Evolutionary conservation across 2,329 filamentous ascomycete genomes (phyloP).

Genomic region (Thermothelomyces thermophilus): DNA sequence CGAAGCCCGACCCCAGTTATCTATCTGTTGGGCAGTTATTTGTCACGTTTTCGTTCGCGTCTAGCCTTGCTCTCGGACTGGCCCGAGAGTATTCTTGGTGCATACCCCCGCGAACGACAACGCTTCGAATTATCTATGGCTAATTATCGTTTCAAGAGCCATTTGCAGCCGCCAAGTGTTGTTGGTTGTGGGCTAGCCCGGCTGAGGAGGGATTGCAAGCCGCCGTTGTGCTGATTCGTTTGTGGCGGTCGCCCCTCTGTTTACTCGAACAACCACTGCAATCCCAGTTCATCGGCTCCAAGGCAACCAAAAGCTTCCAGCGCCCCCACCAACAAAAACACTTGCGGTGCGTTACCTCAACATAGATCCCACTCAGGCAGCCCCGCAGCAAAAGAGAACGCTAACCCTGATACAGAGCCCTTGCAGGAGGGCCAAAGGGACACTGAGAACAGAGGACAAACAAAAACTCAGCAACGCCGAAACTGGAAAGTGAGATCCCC

Average conservation of each 20-base stretch:
- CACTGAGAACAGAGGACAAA: too few species aligned
- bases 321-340: too few species aligned
- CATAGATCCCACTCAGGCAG: too few species aligned
- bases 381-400: too few species aligned
- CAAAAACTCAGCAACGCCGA: too few species aligned
- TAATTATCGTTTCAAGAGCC: not conserved
- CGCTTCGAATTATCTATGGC: not conserved
- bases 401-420: too few species aligned
- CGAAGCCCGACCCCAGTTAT: constrained; percentile 26
- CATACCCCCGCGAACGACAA: constrained; percentile 1
- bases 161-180: too few species aligned
- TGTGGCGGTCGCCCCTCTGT: not conserved
- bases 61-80: not conserved
- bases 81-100: not conserved
- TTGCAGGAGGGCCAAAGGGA: too few species aligned
- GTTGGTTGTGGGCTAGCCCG: too few species aligned
- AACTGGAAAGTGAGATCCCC: too few species aligned
- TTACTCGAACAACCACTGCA: constrained; percentile 3
- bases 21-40: constrained; percentile 15
- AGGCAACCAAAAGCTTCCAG: constrained; percentile 21
- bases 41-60: constrained; percentile 2
- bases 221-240: not conserved
- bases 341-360: too few species aligned
- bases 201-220: too few species aligned
- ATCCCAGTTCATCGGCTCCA: constrained; percentile 5